Percentiles rank a stretch among this genome's conserved stretches.
Evolutionary conservation across 2,329 filamentous ascomycete genomes (phyloP).

Genomic region (Tricladium varicosporioides): DNA sequence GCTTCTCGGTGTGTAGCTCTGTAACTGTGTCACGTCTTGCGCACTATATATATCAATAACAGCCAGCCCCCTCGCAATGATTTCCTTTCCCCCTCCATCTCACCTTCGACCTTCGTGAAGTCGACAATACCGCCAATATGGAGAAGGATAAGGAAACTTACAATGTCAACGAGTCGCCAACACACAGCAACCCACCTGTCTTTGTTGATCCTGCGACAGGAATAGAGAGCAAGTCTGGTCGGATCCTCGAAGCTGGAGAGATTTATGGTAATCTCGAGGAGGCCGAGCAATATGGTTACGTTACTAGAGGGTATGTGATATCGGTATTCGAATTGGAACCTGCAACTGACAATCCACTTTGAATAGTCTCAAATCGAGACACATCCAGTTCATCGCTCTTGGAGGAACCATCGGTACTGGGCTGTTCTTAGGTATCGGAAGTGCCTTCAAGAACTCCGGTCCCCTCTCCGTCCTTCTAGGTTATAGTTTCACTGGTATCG

Average conservation of each 20-base stretch:
- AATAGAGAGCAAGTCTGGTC: slow-evolving; percentile 30
- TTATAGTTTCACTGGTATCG: slow-evolving; percentile 50
- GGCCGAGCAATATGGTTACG: slow-evolving; percentile 51
- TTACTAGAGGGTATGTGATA: slow-evolving; percentile 43
- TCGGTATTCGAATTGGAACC: not conserved
- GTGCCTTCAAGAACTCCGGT: slow-evolving; percentile 51
- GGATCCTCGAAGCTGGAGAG: slow-evolving; percentile 47
- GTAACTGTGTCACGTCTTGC: slow-evolving; percentile 3
- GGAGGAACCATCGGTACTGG: slow-evolving; percentile 57
- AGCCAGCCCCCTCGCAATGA: not conserved
- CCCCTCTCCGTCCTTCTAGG: slow-evolving; percentile 52
- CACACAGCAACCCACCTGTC: too few relatives aligned
- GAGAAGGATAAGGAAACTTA: slow-evolving; percentile 32
- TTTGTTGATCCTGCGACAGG: slow-evolving; percentile 25
- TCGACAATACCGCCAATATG: slow-evolving; percentile 16
- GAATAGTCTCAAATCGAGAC: slow-evolving; percentile 41
- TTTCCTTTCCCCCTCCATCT: slow-evolving; percentile 8
- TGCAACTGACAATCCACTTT: slow-evolving; percentile 3
- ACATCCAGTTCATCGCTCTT: slow-evolving; percentile 59
- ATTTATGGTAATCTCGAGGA: slow-evolving; percentile 50
- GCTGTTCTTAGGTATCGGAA: slow-evolving; percentile 53
- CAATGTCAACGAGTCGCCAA: slow-evolving; percentile 17
- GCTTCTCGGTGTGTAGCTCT: not conserved
- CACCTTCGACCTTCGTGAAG: not conserved
- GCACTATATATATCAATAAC: slow-evolving; percentile 12